These are phyloP conservation scores for Kodamaea arcana DNA, from an alignment of 1,139 yeast genomes.

Conservation along the genomic window DNA sequence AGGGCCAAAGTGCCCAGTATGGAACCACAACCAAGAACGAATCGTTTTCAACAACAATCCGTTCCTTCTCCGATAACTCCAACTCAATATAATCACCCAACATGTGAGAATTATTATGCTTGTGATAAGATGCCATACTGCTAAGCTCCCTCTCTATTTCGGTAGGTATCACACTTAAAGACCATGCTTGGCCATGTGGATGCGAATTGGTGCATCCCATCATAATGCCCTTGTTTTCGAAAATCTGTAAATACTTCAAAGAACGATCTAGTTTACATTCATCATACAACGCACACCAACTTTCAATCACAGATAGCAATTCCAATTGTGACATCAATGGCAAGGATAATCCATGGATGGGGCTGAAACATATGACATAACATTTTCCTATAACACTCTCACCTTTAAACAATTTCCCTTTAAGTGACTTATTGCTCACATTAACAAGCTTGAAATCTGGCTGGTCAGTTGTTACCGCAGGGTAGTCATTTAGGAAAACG, in stretches of 20 bases:
- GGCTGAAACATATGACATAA: constrained; percentile 69
- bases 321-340: constrained; percentile 54
- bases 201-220: constrained; percentile 86
- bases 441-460: constrained; percentile 25
- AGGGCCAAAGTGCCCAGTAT: constrained; percentile 85
- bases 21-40: constrained; percentile 71
- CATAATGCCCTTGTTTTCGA: constrained; percentile 74
- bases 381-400: constrained; percentile 67
- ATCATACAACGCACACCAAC: constrained; percentile 58
- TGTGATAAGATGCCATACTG: constrained; percentile 47
- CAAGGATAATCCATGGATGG: constrained; percentile 64
- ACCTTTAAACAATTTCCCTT: constrained; percentile 47
- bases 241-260: constrained; percentile 62
- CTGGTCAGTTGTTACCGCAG: constrained; percentile 62
- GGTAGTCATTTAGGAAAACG: constrained; percentile 64
- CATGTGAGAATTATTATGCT: constrained; percentile 45
- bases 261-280: constrained; percentile 43
- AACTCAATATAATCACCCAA: constrained; percentile 62
- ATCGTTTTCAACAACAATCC: constrained; percentile 59
- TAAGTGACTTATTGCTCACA: constrained; percentile 17
- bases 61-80: constrained; percentile 48
- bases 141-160: constrained; percentile 61
- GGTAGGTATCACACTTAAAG: constrained; percentile 61
- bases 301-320: constrained; percentile 45
- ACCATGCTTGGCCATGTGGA: constrained; percentile 82